Base-by-base conservation (phyloP, 2,329 filamentous ascomycete genomes). In the Stagonosporopsis rhizophila region DNA sequence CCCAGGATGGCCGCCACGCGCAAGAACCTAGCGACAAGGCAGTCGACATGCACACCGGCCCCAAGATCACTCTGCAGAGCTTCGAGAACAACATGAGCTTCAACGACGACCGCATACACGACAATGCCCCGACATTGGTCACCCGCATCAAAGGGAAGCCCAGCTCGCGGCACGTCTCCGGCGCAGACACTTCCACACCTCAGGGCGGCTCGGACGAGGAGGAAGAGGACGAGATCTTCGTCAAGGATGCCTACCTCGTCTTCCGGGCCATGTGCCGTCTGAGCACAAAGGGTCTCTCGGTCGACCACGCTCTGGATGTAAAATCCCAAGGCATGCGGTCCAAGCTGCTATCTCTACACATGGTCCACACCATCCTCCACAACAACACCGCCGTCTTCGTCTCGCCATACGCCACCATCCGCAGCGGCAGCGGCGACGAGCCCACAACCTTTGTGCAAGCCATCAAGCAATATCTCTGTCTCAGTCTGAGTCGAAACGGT, bases 191-290 rank as follows among this genome's bases (percentile, higher is more conserved):
- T 2, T 70, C 67, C n/a, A 59, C 64, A 46, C 59, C 65, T 61
- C 48, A 77, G 66, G 20, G 70, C 60, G 66, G 64, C 14, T 56
- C 59, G 28, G 86, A 89, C 52, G 85, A 87, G 56, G 85, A 87
- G 49, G 86, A 88, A 56, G 92, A 96, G 72, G 95, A 99, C 70
- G 95, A 99, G 73, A 91, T 98, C 19, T 98, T 96, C 73, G 92
- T 98, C 67, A 91, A 95, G 66, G 95, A 99, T 78, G 93, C 95
- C 9, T 99, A 98, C 76, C 85, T 99, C 20, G 92, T 99, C 41
- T 98, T 99, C 79, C 87, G 95, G 28, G 96, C 95, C 3, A 95
- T 99, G 80, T 99, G 96, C 82, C 96, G 97, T 77, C 82, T 99
- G 41, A 97, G 94, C 56, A 97, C 94, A 60, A 99, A 99, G 75